These are phyloP conservation scores for Bombardia bombarda DNA, from an alignment of 495 filamentous ascomycete species.

Conservation along the genomic window DNA sequence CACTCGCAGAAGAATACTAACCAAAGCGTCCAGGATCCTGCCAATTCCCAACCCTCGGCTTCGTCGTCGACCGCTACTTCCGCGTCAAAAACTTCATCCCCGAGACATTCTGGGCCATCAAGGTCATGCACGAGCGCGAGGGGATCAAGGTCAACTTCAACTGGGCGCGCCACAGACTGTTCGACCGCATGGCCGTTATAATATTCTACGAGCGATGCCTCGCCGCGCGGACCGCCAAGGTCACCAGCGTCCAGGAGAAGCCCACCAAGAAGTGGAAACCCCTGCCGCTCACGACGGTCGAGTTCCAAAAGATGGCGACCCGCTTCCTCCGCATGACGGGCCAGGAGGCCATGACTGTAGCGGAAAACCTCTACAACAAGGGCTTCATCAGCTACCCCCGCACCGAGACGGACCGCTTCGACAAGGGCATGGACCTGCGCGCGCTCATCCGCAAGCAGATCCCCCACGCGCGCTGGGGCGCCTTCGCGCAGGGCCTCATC, in stretches of 20 bases:
- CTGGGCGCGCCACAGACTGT: constrained; percentile 77
- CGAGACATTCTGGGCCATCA: constrained; percentile 88
- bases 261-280: constrained; percentile 93
- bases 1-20: not conserved
- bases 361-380: constrained; percentile 85
- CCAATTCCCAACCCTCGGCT: constrained; percentile 94
- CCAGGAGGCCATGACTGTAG: constrained; percentile 79
- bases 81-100: constrained; percentile 87
- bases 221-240: constrained; percentile 63
- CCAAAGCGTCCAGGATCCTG: constrained; percentile 61
- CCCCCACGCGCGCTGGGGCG: constrained; percentile 66
- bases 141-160: constrained; percentile 74
- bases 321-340: constrained; percentile 77
- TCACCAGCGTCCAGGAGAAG: constrained; percentile 77
- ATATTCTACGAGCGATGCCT: constrained; percentile 84
- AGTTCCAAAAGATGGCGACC: constrained; percentile 94
- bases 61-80: constrained; percentile 93
- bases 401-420: constrained; percentile 96
- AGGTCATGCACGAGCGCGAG: constrained; percentile 70
- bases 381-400: constrained; percentile 96
- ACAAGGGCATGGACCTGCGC: constrained; percentile 77
- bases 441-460: constrained; percentile 78
- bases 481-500: constrained; percentile 71
- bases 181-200: constrained; percentile 74
- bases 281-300: constrained; percentile 90